Evolutionary conservation across 208 protist species (phyloP).

Genomic region (Willaertia magna): DNA sequence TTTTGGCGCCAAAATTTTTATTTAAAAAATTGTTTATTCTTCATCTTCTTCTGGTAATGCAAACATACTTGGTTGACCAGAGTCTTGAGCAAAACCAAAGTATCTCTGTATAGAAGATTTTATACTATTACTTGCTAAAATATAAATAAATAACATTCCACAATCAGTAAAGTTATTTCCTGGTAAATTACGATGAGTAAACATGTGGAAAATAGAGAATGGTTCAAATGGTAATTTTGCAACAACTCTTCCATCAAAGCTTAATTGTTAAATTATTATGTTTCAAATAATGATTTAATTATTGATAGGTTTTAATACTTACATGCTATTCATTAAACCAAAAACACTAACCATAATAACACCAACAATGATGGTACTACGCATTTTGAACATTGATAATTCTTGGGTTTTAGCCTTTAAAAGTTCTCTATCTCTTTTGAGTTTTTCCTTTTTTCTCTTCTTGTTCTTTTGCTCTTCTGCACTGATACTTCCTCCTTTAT

Average conservation of each 20-base stretch:
- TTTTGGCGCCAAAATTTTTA: too few species aligned
- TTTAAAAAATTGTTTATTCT: background rate
- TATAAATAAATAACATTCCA: background rate
- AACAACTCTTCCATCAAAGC: constrained; percentile 2
- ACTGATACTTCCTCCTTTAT: background rate
- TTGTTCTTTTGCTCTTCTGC: background rate
- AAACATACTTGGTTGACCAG: background rate
- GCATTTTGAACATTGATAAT: background rate
- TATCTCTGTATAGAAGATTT: background rate
- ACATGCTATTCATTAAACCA: background rate
- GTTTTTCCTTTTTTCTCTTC: background rate
- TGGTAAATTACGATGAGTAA: background rate
- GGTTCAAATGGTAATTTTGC: constrained; percentile 3
- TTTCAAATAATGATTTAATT: background rate
- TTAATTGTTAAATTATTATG: too few species aligned
- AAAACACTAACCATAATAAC: background rate
- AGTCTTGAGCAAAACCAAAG: background rate
- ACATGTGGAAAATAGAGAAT: background rate
- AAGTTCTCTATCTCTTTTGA: background rate
- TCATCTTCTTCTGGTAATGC: background rate
- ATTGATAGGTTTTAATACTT: background rate
- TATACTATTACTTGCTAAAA: background rate
- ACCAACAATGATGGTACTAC: background rate
- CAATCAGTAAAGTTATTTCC: background rate
- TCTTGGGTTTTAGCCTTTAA: background rate